These are phyloP conservation scores for Hibiscus syriacus DNA, from an alignment of 345 rosid species.

Conservation along the genomic window DNA sequence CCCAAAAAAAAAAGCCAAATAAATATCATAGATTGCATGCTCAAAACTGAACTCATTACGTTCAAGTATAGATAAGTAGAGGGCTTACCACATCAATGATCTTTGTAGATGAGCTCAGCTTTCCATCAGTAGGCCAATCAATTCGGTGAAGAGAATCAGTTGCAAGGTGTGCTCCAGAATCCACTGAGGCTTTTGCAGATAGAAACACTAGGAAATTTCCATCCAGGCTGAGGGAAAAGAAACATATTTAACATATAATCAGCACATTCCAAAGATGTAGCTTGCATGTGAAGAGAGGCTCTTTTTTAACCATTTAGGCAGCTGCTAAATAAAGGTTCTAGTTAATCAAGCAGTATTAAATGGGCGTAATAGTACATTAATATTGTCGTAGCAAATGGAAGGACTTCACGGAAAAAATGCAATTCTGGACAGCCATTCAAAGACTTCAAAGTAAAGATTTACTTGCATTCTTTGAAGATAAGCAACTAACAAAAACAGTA, in stretches of 20 bases:
- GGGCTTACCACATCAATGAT: conserved; percentile 63
- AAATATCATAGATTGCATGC: not conserved
- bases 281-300: not conserved
- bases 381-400: not conserved
- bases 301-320: not conserved
- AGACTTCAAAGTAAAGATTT: not conserved
- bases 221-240: conserved; percentile 56
- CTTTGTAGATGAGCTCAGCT: conserved; percentile 30
- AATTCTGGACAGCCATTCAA: not conserved
- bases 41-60: not conserved
- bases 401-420: not conserved
- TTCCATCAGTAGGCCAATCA: conserved; percentile 60
- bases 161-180: conserved; percentile 63
- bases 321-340: not conserved
- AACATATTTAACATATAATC: conserved; percentile 6
- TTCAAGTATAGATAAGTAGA: not conserved
- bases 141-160: conserved; percentile 77
- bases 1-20: too few relatives aligned
- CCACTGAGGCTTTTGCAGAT: conserved; percentile 68
- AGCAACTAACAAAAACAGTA: not conserved
- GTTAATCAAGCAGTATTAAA: not conserved
- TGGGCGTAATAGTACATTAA: not conserved
- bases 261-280: not conserved
- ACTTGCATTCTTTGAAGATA: not conserved
- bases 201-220: conserved; percentile 70